Evolutionary conservation across 2,329 filamentous ascomycete species (phyloP), one percentile per base, ranked within the genome.

Genomic region (Fusarium sp.): DNA sequence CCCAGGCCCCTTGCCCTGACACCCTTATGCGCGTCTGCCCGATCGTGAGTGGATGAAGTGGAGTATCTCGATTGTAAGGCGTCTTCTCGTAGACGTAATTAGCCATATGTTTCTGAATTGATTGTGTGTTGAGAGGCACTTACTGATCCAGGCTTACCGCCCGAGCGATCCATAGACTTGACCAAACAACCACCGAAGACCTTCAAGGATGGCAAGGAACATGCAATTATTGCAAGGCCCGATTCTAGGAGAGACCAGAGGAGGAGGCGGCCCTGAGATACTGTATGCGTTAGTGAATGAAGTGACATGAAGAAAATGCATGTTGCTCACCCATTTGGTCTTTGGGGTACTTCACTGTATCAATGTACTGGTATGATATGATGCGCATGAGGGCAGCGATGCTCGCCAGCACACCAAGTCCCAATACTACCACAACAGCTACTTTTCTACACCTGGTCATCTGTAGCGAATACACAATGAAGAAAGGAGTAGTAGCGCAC

Each of bases 401-500:
- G 39, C 66, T 68, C 3, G 66, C 65, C 2, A 68, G 9, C 3
- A 68, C 26, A 17, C 65, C 66, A 17, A 68, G 38, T 1, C 65
- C 56, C 1, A 69, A 34, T 2, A 69, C 46, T 1, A 40, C 53
- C 2, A 65, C 53, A 3, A 68, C 65, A 1, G 61, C 57, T 2
- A 68, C 45, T 46, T 76, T 76, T 21, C 62, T 61, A 0, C 70
- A 55, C 6, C 49, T 61, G 1, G 68, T 59, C 70, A 77, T 76
- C 40, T 76, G 73, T 1, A 77, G 19, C 0, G 62, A 60, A 17
- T 57, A 47, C 1, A 77, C 47, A 5, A 77, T 70, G 48, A 77
- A 76, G 51, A 75, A 74, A 1, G 75, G 75, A 4, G 69, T 70
- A 7, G 69, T 71, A 12, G 73, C 74, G 24, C 70, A 75, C 1